A percentile compares a stretch with the other conserved stretches of the same genome.
phyloP scores from a whole-genome alignment of 2,329 filamentous ascomycete species.

The Trichoderma sp. region DNA sequence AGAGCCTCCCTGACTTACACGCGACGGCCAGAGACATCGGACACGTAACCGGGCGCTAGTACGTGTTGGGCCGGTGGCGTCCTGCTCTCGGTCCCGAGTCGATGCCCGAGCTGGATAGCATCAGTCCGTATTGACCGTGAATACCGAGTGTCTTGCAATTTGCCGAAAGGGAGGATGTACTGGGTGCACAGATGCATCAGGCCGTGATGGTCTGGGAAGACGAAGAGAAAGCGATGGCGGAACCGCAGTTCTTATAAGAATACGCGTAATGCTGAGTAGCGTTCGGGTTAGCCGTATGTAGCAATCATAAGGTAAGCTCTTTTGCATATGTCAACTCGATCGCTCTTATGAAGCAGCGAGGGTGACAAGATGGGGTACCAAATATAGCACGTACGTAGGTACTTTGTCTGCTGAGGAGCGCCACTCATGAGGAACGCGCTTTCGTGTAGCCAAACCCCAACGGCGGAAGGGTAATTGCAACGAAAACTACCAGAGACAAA shows the following conservation, averaged over 20 bases:
- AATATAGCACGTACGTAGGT: background rate
- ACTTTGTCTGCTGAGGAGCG: background rate
- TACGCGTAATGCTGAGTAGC: background rate
- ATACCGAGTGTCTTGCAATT: background rate
- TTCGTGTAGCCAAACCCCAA: background rate
- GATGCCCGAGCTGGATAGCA: slow-evolving; percentile 9
- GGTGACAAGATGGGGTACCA: background rate
- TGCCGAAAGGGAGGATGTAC: background rate
- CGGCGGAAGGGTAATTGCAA: no score
- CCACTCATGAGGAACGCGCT: background rate
- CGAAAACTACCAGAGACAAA: no score
- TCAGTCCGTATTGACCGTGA: background rate
- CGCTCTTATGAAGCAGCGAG: background rate
- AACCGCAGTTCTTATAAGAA: background rate
- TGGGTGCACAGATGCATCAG: background rate
- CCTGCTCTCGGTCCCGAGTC: slow-evolving; percentile 13
- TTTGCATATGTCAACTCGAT: background rate
- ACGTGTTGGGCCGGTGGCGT: slow-evolving; percentile 19
- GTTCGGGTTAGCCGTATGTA: background rate
- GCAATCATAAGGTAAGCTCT: no score
- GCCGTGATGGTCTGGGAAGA: background rate
- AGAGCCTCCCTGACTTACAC: background rate
- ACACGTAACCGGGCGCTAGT: slow-evolving; percentile 15
- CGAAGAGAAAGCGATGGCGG: background rate
- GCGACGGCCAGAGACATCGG: slow-evolving; percentile 8